phyloP scores from a whole-genome alignment of 768 basidiomycete species.

The Lanmaoa rubissima region DNA sequence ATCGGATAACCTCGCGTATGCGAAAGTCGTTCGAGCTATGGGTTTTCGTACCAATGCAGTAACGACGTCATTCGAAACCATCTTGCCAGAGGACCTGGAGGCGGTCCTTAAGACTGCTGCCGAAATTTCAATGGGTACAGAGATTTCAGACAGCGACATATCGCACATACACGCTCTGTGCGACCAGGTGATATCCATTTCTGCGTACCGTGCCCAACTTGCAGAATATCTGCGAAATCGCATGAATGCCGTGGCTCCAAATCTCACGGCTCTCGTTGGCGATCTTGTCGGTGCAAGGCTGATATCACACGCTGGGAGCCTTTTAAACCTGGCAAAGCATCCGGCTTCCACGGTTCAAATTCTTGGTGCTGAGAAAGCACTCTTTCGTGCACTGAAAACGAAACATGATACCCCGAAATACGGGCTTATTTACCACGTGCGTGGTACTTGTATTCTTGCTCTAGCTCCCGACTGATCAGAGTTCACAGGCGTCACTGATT shows the following conservation, averaged over 20 bases:
- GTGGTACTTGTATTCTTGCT: conserved; percentile 23
- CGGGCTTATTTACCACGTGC: conserved; percentile 96
- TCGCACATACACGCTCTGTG: conserved; percentile 95
- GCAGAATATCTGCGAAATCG: conserved; percentile 96
- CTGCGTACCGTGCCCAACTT: conserved; percentile 90
- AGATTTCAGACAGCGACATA: conserved; percentile 96
- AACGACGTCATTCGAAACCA: conserved; percentile 78
- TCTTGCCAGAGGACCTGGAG: conserved; percentile 98
- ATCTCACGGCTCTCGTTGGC: conserved; percentile 82
- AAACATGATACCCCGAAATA: conserved; percentile 98
- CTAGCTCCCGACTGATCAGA: conserved; percentile 5
- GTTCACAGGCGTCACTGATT: conserved; percentile 79
- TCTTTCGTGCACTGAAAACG: conserved; percentile 75
- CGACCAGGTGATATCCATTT: conserved; percentile 97
- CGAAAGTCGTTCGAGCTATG: conserved; percentile 90
- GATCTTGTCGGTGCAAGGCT: conserved; percentile 75
- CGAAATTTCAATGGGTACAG: conserved; percentile 99
- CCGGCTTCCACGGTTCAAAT: conserved; percentile 80
- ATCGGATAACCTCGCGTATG: conserved; percentile 94
- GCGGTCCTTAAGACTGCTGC: conserved; percentile 92
- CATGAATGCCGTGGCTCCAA: conserved; percentile 98
- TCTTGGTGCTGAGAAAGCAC: conserved; percentile 73
- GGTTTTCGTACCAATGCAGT: conserved; percentile 95
- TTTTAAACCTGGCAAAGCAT: conserved; percentile 70
- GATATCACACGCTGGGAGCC: conserved; percentile 72